phyloP scores from a whole-genome alignment of 495 filamentous ascomycete species.

The Lasiosphaeria ovina region DNA sequence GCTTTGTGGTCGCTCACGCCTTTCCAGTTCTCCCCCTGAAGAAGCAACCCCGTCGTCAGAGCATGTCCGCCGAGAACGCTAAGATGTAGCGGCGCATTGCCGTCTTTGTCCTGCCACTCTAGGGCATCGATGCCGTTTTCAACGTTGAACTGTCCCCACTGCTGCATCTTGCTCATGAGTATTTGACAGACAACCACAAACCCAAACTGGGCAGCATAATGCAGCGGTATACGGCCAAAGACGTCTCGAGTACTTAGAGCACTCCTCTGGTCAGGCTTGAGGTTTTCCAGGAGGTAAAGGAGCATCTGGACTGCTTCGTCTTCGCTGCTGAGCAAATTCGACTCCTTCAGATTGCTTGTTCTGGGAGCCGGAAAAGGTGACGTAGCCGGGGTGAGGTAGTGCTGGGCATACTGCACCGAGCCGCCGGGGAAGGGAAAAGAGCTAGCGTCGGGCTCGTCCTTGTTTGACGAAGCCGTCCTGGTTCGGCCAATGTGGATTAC shows the following conservation, averaged over 20 bases:
- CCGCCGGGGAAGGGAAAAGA: slow-evolving; percentile 45
- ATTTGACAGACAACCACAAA: slow-evolving; percentile 82
- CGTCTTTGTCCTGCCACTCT: slow-evolving; percentile 88
- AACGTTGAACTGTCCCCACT: slow-evolving; percentile 84
- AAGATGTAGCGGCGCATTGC: slow-evolving; percentile 86
- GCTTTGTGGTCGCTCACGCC: slow-evolving; percentile 57
- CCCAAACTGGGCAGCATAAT: slow-evolving; percentile 95
- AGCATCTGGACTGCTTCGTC: slow-evolving; percentile 77
- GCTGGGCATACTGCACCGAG: slow-evolving; percentile 60
- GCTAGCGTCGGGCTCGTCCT: slow-evolving; percentile 45
- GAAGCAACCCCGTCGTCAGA: slow-evolving; percentile 73
- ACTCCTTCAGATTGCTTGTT: slow-evolving; percentile 44
- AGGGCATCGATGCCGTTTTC: slow-evolving; percentile 79
- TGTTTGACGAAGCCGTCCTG: slow-evolving; percentile 57
- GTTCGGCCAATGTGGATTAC: slow-evolving; percentile 85
- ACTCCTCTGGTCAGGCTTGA: slow-evolving; percentile 66
- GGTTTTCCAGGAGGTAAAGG: slow-evolving; percentile 64
- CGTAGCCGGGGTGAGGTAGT: slow-evolving; percentile 64
- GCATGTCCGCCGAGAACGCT: slow-evolving; percentile 90
- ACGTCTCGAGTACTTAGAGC: slow-evolving; percentile 69
- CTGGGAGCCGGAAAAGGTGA: slow-evolving; percentile 54
- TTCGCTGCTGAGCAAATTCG: slow-evolving; percentile 60
- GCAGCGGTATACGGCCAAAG: slow-evolving; percentile 82
- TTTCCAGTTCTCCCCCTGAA: slow-evolving; percentile 75
- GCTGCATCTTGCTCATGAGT: slow-evolving; percentile 83